Evolutionary conservation across 2,329 filamentous ascomycete species (phyloP).

Genomic region (Penicillium freii): DNA sequence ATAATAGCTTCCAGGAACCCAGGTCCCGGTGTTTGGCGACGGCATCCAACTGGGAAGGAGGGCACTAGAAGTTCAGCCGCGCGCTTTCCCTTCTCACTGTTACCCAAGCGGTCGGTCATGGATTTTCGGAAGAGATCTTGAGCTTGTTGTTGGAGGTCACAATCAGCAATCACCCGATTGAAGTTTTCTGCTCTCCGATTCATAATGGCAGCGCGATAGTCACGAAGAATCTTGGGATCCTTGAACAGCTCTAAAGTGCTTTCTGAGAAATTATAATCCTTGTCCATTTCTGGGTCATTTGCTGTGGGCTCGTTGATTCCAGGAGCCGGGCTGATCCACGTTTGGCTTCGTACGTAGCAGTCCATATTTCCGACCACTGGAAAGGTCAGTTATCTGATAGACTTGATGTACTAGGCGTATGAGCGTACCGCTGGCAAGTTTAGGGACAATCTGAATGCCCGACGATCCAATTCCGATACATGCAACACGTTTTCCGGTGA

Average conservation of each 20-base stretch:
- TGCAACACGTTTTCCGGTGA: slow-evolving; percentile 29
- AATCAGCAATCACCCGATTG: background rate
- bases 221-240: background rate
- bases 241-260: background rate
- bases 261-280: background rate
- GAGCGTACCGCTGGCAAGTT: background rate
- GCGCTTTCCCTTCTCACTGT: slow-evolving; percentile 9
- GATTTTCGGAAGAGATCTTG: background rate
- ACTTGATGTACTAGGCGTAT: background rate
- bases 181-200: background rate
- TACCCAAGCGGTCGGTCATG: slow-evolving; percentile 1
- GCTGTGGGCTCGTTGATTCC: background rate
- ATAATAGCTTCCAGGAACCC: slow-evolving; percentile 31
- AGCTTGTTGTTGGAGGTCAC: background rate
- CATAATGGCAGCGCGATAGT: background rate
- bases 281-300: slow-evolving; percentile 1
- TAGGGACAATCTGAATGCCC: slow-evolving; percentile 24
- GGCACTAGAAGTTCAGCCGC: slow-evolving; percentile 17
- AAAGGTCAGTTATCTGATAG: background rate
- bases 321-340: background rate
- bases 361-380: slow-evolving; percentile 1
- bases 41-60: slow-evolving; percentile 27
- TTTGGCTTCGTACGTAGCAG: slow-evolving; percentile 16
- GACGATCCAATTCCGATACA: slow-evolving; percentile 37
- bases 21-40: slow-evolving; percentile 29